These are phyloP conservation scores for Salix caprea DNA, from an alignment of 345 rosid species.

Conservation along the genomic window DNA sequence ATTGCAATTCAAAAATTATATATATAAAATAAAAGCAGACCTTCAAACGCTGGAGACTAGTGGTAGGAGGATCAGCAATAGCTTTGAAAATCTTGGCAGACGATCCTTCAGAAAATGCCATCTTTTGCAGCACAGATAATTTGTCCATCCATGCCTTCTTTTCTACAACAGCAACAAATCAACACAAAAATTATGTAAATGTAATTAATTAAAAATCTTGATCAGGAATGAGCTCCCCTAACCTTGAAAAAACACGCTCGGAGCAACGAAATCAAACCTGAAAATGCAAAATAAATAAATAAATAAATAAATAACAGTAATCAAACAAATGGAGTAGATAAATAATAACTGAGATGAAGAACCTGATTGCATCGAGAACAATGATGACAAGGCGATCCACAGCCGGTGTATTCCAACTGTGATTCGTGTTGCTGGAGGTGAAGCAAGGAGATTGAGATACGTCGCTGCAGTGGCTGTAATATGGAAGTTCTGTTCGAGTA, in stretches of 20 bases:
- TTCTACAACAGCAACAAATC: slow-evolving; percentile 17
- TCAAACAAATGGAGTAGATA: not conserved
- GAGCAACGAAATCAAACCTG: slow-evolving; percentile 84
- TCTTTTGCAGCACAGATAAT: slow-evolving; percentile 55
- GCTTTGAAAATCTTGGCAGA: slow-evolving; percentile 86
- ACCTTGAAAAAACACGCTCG: slow-evolving; percentile 68
- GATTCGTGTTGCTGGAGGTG: not conserved
- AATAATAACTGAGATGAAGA: not conserved
- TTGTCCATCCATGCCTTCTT: slow-evolving; percentile 92
- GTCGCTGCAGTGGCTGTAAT: slow-evolving; percentile 63
- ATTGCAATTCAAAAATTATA: not conserved
- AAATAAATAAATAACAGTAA: not conserved
- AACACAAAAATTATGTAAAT: not conserved
- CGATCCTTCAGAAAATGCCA: slow-evolving; percentile 50
- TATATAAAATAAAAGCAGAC: slow-evolving; percentile 17
- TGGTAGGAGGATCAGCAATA: slow-evolving; percentile 96
- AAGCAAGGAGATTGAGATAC: slow-evolving; percentile 60
- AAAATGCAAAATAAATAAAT: not conserved
- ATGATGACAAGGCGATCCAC: slow-evolving; percentile 67
- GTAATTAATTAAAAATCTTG: not conserved
- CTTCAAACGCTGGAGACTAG: slow-evolving; percentile 90
- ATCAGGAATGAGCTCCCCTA: not conserved
- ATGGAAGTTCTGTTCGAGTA: slow-evolving; percentile 89
- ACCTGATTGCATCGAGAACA: slow-evolving; percentile 84
- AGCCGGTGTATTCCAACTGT: slow-evolving; percentile 69